Base-by-base conservation (phyloP, 176 grass and related monocot genomes). In the Eleusine coracana region DNA sequence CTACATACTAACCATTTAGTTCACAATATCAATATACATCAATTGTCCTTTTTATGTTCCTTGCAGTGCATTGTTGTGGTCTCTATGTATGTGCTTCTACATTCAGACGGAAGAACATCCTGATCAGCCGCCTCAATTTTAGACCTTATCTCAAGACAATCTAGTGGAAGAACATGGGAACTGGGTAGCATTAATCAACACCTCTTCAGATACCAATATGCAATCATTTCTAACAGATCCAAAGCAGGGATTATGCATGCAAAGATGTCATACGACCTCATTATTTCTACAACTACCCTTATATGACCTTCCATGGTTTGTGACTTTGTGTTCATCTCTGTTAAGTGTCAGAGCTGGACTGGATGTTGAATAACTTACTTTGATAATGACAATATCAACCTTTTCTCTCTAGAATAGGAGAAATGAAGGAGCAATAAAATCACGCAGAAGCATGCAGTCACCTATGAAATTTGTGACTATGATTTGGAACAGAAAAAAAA, bases 351-450 rank as follows among this genome's bases (percentile, higher is more conserved):
- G 31, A 34, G 31, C 31, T 34, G 31, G 31, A 34, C 1, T 34
- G 27, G 13, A 68, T 56, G 42, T 64, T 73, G 48, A 3, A 62
- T 20, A 67, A 85, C n/a, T 83, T 91, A 97, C 95, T 94, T 97
- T 92, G 6, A 98, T 58, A 13, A 98, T 70, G 39, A 88, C 92
- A 80, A 95, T 80, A 20, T 93, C 91, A 80, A 95, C 87, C 76
- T 78, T 91, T 86, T 93, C 79, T 88, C 59, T 75, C 46, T 89
- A 95, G 82, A 98, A 98, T 13, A 93, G 46, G 41, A 91, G 88
- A 87, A 91, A 95, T 15, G 90, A 83, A 68, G 95, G 89, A 80
- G 92, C 88, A 60, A 90, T 94, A 34, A 94, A 87, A 23, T 94
- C 92, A 92, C 94, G 84, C 62, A 97, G 81, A 78, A 80, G 41